Percentiles rank a stretch among this genome's conserved stretches.
These are phyloP conservation scores for Cucumis melo DNA, from an alignment of 306 rosid genomes.

Conservation along the genomic window DNA sequence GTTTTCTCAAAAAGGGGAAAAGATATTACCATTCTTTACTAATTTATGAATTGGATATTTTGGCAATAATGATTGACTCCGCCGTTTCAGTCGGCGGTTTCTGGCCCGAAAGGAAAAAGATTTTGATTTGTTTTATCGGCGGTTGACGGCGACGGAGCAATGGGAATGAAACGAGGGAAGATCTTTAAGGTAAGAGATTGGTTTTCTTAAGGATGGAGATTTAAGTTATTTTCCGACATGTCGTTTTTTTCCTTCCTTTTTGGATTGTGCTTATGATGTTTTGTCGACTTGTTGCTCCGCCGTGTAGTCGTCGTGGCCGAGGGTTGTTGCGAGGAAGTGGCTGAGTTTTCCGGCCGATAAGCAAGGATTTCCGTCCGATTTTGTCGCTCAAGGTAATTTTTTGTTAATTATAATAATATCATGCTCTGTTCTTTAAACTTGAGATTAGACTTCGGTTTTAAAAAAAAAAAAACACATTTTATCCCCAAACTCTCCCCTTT, in stretches of 20 bases:
- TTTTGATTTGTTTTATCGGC: not conserved
- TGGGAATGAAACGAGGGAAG: slow-evolving; percentile 40
- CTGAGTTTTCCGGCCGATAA: slow-evolving; percentile 34
- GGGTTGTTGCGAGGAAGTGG: slow-evolving; percentile 48
- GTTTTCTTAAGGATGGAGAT: not conserved
- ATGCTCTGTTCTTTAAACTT: not conserved
- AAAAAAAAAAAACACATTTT: too few relatives aligned
- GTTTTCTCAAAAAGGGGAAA: too few relatives aligned
- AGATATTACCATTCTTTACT: not conserved
- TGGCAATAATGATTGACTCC: not conserved
- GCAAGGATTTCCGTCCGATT: slow-evolving; percentile 36
- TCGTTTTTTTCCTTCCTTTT: not conserved
- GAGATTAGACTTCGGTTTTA: too few relatives aligned
- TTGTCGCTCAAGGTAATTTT: slow-evolving; percentile 25
- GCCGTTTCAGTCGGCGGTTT: not conserved
- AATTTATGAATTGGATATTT: not conserved
- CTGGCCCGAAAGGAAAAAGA: not conserved
- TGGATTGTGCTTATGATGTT: not conserved
- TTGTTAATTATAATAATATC: not conserved
- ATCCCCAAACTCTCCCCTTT: too few relatives aligned
- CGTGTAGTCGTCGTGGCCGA: slow-evolving; percentile 56
- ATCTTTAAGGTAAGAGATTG: slow-evolving; percentile 36
- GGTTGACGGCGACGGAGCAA: slow-evolving; percentile 18
- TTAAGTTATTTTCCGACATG: not conserved
- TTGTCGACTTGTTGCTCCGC: not conserved